Percentiles rank a stretch among this genome's conserved stretches.
Conservation (phyloP, 768 basidiomycete genomes). For the Tricholoma saponaceum region DNA sequence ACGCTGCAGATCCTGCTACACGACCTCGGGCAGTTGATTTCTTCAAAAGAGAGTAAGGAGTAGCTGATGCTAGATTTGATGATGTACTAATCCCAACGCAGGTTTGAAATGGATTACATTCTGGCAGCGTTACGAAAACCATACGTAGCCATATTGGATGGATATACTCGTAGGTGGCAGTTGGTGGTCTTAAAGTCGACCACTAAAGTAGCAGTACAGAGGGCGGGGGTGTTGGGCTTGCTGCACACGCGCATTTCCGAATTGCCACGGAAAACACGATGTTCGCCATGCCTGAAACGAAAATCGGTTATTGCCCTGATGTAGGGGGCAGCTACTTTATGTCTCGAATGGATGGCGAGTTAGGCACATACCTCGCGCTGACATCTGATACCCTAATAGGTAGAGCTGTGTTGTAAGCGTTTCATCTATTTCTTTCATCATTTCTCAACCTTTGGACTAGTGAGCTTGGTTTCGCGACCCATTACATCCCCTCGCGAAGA, state of each 20-base stretch:
- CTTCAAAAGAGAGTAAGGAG: slow-evolving; percentile 77
- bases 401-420: slow-evolving; percentile 79
- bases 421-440: background rate
- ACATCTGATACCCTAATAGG: slow-evolving; percentile 73
- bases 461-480: slow-evolving; percentile 91
- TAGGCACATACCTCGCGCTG: slow-evolving; percentile 92
- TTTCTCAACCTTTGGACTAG: slow-evolving; percentile 33
- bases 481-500: slow-evolving; percentile 78
- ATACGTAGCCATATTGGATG: slow-evolving; percentile 90
- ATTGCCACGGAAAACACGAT: slow-evolving; percentile 90
- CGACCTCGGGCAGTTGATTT: slow-evolving; percentile 71
- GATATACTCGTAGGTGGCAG: slow-evolving; percentile 73
- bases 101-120: slow-evolving; percentile 78
- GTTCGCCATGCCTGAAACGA: slow-evolving; percentile 97
- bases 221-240: slow-evolving; percentile 94
- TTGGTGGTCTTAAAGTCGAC: slow-evolving; percentile 7
- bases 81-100: slow-evolving; percentile 25
- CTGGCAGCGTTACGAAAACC: slow-evolving; percentile 73
- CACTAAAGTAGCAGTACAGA: slow-evolving; percentile 41
- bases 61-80: slow-evolving; percentile 11
- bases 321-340: slow-evolving; percentile 92
- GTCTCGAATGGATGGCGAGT: slow-evolving; percentile 82
- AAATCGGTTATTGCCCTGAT: slow-evolving; percentile 88
- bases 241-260: slow-evolving; percentile 80
- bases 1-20: slow-evolving; percentile 47